These are phyloP conservation scores for Iris pallida DNA, from an alignment of 116 monocot species.

Conservation along the genomic window DNA sequence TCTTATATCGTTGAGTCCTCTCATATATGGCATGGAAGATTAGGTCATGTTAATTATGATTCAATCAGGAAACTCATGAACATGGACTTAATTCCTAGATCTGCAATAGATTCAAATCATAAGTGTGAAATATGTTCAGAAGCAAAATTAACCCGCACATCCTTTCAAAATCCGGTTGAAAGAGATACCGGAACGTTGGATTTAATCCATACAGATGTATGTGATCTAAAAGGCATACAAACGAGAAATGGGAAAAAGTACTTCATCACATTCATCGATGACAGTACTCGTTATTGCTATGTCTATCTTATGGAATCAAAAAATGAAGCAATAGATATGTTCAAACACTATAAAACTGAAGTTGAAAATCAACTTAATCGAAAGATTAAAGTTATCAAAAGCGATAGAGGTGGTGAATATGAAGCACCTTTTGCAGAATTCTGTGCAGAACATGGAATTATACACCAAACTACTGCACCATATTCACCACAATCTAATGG, in stretches of 20 bases:
- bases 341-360: neutral
- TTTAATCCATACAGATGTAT: neutral
- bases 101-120: neutral
- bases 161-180: neutral
- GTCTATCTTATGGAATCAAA: neutral
- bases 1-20: too few relatives aligned
- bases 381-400: slow-evolving; percentile 1
- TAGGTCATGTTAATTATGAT: neutral
- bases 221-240: neutral
- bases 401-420: slow-evolving; percentile 6
- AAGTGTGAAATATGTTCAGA: slow-evolving; percentile 5
- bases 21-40: neutral
- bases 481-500: neutral
- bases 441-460: slow-evolving; percentile 1
- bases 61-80: neutral
- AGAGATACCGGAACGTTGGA: neutral
- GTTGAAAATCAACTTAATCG: slow-evolving; percentile 4
- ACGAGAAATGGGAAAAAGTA: slow-evolving; percentile 6
- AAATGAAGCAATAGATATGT: neutral
- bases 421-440: slow-evolving; percentile 1
- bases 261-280: neutral
- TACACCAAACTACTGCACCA: neutral
- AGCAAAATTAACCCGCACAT: neutral
- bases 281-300: neutral
- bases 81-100: neutral